Evolutionary conservation across 2,329 filamentous ascomycete species (phyloP), one percentile per base, ranked within the genome.

Genomic region (Coniochaeta sp.): DNA sequence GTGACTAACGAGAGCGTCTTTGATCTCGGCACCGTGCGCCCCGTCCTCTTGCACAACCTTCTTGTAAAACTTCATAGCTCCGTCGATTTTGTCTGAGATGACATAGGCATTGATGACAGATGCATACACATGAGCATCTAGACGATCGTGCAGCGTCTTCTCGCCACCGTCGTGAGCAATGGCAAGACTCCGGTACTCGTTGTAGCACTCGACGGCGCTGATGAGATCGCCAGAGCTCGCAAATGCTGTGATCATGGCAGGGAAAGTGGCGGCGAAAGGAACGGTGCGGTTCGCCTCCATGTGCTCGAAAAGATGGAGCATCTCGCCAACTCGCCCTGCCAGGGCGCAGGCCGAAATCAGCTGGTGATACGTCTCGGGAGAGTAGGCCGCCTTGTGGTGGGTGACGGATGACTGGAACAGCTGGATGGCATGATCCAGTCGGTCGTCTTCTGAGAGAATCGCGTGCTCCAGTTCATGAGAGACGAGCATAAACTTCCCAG

Each of bases 191-290:
- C 91, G 91, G 80, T 98, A 98, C 74, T 96, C 91, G 65, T 96
- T 93, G 76, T 97, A 99, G 75, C 91, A 92, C 72, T 96, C 92
- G 7, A 98, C 90, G 22, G 93, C 95, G 66, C 90, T 96, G 67
- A 87, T 81, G 52, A 98, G 77, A 71, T 98, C 92, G 57, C 92
- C 90, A 12, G 83, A 84, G 47, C 84, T 83, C 62, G 91, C 91
- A 70, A 96, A 98, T 0, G 93, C 92, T n/a, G 89, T 87, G 72
- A 99, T 97, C 90, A 99, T 96, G 19, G 88, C 84, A 1, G 92
- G 89, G 75, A 96, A 98, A 58, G 93, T 90, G 54, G 89, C 86
- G 6, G 91, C 88, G 61, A 89, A 87, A 0, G 93, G 91, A 17
- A 85, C 82, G 24, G 91, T 84, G 60, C 87, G 87, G 66, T 84